Percentiles rank a stretch among this genome's conserved stretches.
These are phyloP conservation scores for Neolentinus lepideus DNA, from an alignment of 1,284 basidiomycete species.

Conservation along the genomic window DNA sequence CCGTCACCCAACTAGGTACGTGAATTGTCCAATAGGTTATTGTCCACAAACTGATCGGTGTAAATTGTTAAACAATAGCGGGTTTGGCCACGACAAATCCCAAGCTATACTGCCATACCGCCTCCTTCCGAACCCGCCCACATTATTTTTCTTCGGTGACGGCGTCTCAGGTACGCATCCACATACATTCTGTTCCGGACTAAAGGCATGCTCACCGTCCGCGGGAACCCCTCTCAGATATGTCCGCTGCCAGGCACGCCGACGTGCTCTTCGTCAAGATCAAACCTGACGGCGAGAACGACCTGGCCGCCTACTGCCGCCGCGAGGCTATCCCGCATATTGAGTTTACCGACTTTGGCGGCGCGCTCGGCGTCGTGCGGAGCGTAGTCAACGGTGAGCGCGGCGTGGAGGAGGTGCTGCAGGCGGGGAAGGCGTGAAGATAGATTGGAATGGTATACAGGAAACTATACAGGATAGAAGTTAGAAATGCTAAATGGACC, in stretches of 20 bases:
- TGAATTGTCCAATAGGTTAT: too few relatives aligned
- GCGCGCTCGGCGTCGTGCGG: constrained; percentile 52
- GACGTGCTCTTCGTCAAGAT: constrained; percentile 88
- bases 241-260: constrained; percentile 85
- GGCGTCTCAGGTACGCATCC: constrained; percentile 72
- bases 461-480: neutral
- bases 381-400: constrained; percentile 55
- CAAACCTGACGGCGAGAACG: constrained; percentile 76
- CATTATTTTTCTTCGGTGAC: constrained; percentile 92
- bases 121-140: constrained; percentile 61
- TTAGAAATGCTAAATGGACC: too few relatives aligned
- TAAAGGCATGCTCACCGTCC: neutral
- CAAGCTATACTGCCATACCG: constrained; percentile 86
- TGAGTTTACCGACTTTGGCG: constrained; percentile 59
- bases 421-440: constrained; percentile 13
- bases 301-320: constrained; percentile 75
- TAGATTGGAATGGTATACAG: constrained; percentile 2
- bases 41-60: neutral
- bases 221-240: constrained; percentile 41
- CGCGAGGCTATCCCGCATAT: constrained; percentile 62
- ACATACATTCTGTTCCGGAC: neutral
- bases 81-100: constrained; percentile 91
- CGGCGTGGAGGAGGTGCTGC: constrained; percentile 35
- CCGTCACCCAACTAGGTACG: constrained; percentile 78
- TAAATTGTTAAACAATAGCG: constrained; percentile 36